Conservation (phyloP, 2,329 filamentous ascomycete genomes). For the Trichoderma sp. region DNA sequence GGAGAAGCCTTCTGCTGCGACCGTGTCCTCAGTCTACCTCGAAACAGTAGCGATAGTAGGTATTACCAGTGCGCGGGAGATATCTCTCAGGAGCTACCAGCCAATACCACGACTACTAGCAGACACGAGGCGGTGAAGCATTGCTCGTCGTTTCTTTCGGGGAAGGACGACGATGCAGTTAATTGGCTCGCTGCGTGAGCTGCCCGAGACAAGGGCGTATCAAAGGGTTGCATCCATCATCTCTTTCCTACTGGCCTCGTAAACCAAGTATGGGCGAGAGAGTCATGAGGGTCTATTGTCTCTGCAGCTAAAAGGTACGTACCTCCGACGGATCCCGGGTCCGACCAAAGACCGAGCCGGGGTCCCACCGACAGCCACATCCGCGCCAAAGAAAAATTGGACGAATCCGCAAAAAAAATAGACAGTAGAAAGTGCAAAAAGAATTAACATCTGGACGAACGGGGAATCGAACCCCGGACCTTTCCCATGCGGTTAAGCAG, state of each 20-base stretch:
- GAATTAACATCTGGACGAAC: conserved; percentile 25
- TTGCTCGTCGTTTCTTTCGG: not conserved
- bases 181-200: not conserved
- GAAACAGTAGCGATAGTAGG: conserved; percentile 1
- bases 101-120: not conserved
- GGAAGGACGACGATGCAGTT: not conserved
- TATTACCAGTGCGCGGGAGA: not conserved
- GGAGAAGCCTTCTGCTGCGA: not conserved
- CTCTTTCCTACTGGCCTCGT: not conserved
- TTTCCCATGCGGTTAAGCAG: conserved; percentile 23
- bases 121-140: conserved; percentile 1
- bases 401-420: not conserved
- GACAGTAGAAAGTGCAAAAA: not conserved
- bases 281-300: not conserved
- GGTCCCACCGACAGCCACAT: not conserved
- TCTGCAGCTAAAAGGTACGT: not conserved
- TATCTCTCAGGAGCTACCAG: not conserved
- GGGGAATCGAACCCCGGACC: conserved; percentile 29
- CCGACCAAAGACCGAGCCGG: conserved; percentile 4
- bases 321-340: not conserved
- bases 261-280: not conserved
- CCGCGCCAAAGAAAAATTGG: not conserved
- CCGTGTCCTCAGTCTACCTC: not conserved
- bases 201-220: not conserved
- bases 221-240: not conserved